Conservation (phyloP, 2,329 filamentous ascomycete genomes). For the Phaeophleospora eucalypticola region DNA sequence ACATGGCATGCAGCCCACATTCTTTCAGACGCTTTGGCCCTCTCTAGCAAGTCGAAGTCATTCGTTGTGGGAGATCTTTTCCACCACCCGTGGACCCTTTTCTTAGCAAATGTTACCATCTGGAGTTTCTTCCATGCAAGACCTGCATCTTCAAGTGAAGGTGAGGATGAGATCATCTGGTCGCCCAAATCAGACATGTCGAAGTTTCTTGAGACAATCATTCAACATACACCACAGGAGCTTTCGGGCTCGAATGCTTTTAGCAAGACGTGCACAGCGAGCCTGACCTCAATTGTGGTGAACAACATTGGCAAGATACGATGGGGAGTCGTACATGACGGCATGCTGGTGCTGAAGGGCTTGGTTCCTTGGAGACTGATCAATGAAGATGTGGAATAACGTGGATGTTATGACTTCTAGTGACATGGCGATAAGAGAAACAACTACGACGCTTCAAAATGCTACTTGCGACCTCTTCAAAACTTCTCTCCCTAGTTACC, state of each 20-base stretch:
- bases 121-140: conserved; percentile 55
- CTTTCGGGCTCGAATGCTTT: conserved; percentile 15
- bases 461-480: neutral
- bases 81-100: conserved; percentile 60
- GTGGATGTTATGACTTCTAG: neutral
- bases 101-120: conserved; percentile 54
- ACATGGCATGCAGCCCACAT: conserved; percentile 54
- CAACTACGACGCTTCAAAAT: no score
- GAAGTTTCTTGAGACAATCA: conserved; percentile 33
- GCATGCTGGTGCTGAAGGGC: conserved; percentile 52
- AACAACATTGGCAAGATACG: conserved; percentile 53
- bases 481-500: neutral
- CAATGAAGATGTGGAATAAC: conserved; percentile 12
- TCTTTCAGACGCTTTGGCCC: conserved; percentile 49
- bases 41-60: conserved; percentile 48
- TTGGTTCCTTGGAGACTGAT: conserved; percentile 39
- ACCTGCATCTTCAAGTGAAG: conserved; percentile 10
- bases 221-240: neutral
- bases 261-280: conserved; percentile 49
- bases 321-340: conserved; percentile 61
- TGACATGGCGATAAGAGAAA: neutral
- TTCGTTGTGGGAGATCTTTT: conserved; percentile 52
- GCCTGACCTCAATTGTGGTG: conserved; percentile 54
- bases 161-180: conserved; percentile 42
- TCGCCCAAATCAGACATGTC: conserved; percentile 48